phyloP scores from a whole-genome alignment of 305 asterid genomes.

The Vinca major region DNA sequence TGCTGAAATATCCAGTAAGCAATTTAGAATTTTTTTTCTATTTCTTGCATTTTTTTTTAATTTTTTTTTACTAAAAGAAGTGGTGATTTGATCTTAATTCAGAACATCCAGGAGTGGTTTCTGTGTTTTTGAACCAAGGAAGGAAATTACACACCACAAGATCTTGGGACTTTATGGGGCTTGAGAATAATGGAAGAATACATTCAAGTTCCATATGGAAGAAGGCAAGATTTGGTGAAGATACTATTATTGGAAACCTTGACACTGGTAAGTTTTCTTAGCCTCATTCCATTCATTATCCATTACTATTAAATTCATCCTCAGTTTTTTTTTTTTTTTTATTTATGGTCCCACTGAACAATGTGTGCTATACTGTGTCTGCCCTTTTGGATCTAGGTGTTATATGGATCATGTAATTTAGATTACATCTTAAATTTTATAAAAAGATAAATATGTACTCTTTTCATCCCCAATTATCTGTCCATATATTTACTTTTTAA shows the following conservation, averaged over 20 bases:
- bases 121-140: conserved; percentile 71
- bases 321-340: no score
- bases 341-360: background rate
- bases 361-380: background rate
- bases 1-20: conserved; percentile 48
- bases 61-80: no score
- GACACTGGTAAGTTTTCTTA: conserved; percentile 58
- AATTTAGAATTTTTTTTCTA: background rate
- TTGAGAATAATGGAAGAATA: conserved; percentile 48
- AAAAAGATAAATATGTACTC: no score
- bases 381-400: background rate
- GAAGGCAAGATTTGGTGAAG: conserved; percentile 81
- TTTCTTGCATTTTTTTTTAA: no score
- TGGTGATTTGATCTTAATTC: conserved; percentile 12
- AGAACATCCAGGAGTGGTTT: conserved; percentile 70
- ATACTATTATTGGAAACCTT: conserved; percentile 74
- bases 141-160: conserved; percentile 81
- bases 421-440: no score
- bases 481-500: no score
- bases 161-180: conserved; percentile 85
- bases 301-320: conserved; percentile 1
- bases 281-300: background rate
- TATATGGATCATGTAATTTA: background rate
- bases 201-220: conserved; percentile 52
- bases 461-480: no score